A percentile compares a stretch with the other conserved stretches of the same genome.
Conservation (phyloP, 257 asterid species). For the Salvia rosmarinus region DNA sequence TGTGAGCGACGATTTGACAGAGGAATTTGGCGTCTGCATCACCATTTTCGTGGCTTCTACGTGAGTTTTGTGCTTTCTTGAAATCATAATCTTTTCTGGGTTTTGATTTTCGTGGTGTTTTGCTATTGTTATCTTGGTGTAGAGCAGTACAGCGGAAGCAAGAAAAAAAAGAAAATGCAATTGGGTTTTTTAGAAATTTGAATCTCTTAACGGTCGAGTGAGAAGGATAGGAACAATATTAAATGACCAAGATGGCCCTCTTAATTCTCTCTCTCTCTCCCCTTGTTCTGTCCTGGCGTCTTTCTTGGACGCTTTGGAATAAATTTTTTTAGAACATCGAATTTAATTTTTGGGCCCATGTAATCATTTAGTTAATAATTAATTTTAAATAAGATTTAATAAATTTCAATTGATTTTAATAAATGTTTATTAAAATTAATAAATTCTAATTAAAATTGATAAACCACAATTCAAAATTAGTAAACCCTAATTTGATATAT, state of each 20-base stretch:
- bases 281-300: too few species aligned
- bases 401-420: too few species aligned
- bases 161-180: not conserved
- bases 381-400: too few species aligned
- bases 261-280: not conserved
- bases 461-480: too few species aligned
- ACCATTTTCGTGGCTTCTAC: constrained; percentile 48
- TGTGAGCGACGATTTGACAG: constrained; percentile 56
- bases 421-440: too few species aligned
- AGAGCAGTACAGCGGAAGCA: not conserved
- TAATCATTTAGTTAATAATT: too few species aligned
- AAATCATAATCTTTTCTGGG: constrained; percentile 23
- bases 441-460: too few species aligned
- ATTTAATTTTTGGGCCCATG: too few species aligned
- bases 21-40: constrained; percentile 58
- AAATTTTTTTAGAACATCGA: too few species aligned
- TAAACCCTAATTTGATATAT: too few species aligned
- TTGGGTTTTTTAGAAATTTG: constrained; percentile 37
- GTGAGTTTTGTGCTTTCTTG: constrained; percentile 7
- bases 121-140: not conserved
- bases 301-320: too few species aligned
- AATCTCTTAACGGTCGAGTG: constrained; percentile 40
- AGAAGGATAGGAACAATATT: not conserved
- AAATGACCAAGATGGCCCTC: constrained; percentile 1
- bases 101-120: not conserved